phyloP scores from a whole-genome alignment of 164 flowering plant species.

The Cinnamomum chago region DNA sequence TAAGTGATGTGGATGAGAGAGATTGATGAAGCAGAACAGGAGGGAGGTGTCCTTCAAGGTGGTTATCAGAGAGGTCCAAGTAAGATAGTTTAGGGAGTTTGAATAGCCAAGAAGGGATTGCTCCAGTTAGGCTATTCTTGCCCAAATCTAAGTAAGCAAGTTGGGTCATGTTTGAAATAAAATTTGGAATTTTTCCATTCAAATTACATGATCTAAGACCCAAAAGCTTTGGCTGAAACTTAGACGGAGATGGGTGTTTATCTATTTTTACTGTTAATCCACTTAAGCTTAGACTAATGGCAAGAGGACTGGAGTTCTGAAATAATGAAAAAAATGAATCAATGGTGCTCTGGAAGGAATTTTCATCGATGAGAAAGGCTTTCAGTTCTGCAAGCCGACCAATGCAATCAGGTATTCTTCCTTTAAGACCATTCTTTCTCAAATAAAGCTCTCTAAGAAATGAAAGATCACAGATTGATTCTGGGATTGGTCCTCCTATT shows the following conservation, averaged over 20 bases:
- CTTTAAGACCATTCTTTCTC: constrained; percentile 7
- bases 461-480: not conserved
- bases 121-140: not conserved
- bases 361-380: not conserved
- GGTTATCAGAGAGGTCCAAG: constrained; percentile 2
- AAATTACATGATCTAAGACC: not conserved
- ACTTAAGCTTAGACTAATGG: not conserved
- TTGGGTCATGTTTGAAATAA: constrained; percentile 2
- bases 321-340: constrained; percentile 2
- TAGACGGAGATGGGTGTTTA: not conserved
- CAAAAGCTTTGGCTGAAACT: not conserved
- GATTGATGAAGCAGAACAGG: not conserved
- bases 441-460: constrained; percentile 6
- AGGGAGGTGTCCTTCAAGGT: constrained; percentile 4
- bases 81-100: not conserved
- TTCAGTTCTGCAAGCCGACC: too few species aligned
- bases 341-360: constrained; percentile 9
- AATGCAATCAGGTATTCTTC: constrained; percentile 16
- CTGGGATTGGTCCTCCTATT: too few species aligned
- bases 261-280: constrained; percentile 2
- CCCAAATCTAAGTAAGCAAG: not conserved
- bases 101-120: constrained; percentile 4
- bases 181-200: not conserved
- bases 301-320: not conserved
- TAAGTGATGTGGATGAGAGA: not conserved